Evolutionary conservation across 352 stramenopile genomes (phyloP), one percentile per base, ranked within the genome.

Genomic region (Phytophthora fragariae): DNA sequence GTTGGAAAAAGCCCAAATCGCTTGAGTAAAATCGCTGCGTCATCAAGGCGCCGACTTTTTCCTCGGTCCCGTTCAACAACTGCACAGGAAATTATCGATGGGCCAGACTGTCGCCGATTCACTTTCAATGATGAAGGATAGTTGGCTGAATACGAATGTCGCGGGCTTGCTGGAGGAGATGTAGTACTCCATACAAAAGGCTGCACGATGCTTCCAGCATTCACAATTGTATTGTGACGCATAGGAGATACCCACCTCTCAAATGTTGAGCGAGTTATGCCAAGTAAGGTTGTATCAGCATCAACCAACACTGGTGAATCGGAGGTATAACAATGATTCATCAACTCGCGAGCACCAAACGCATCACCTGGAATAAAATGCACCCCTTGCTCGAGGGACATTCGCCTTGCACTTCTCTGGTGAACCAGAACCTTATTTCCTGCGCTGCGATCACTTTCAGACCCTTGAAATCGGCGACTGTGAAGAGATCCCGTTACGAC

Each of bases 171-270:
- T 46, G 61, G 27, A 15, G 58, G 44, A 11, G 49, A 71, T 7
- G 62, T 68, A 33, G 27, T 54, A 24, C 44, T 66, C 37, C 75
- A 77, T 12, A 68, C 17, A 8, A 86, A 79, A 8, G 58, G 54
- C 10, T 76, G n/a, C 24, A 92, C 80, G 21, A 82, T 67, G 19
- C 58, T 79, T 15, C 85, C 85, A 17, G 82, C 60, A 44, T 79
- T 79, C 24, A 81, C 70, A n/a, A 85, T 76, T 5, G 75, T 73
- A 29, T 83, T 73, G 11, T 68, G 46, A 3, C 65, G 56, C 21
- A 84, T 68, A 2, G 80, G 78, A 14, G 39, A 21, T 12, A 89
- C 62, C 85, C 85, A 92, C 5, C 83, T 79, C 0, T 88, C 76
- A 55, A 91, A 81, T 2, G 76, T 33, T 11, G 62, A 10, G 17